These are phyloP conservation scores for Starmerella kuoi DNA, from an alignment of 805 yeast species.

Conservation along the genomic window DNA sequence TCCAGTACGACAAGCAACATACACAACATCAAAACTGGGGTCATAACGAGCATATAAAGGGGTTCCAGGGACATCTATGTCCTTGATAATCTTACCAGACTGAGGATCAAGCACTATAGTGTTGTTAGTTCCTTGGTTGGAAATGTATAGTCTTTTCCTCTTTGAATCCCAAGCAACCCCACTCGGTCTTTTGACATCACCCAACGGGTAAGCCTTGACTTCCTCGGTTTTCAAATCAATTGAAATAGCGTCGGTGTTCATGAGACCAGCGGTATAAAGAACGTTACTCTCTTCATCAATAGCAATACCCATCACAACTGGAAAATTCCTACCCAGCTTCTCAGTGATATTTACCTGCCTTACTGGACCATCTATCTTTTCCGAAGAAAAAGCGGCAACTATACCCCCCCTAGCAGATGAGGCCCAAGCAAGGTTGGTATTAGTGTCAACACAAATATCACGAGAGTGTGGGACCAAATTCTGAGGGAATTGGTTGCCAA, in stretches of 20 bases:
- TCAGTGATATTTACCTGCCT: slow-evolving; percentile 1
- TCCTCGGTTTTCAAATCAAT: slow-evolving; percentile 6
- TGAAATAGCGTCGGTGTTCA: slow-evolving; percentile 6
- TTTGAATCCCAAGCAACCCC: slow-evolving; percentile 14
- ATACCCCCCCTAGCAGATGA: slow-evolving; percentile 1
- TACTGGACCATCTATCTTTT: not conserved
- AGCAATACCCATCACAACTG: slow-evolving; percentile 10
- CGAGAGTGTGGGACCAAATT: slow-evolving; percentile 3
- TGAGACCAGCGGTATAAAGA: slow-evolving; percentile 14
- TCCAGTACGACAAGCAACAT: slow-evolving; percentile 13
- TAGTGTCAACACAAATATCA: slow-evolving; percentile 9
- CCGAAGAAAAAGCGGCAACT: slow-evolving; percentile 6
- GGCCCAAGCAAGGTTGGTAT: slow-evolving; percentile 6
- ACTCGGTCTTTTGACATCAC: slow-evolving; percentile 6
- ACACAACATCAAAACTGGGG: slow-evolving; percentile 13
- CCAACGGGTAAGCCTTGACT: slow-evolving; percentile 6
- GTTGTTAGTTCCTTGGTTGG: slow-evolving; percentile 13
- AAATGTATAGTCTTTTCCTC: slow-evolving; percentile 11
- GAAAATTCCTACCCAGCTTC: slow-evolving; percentile 2
- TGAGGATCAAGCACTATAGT: slow-evolving; percentile 11
- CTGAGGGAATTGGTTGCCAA: slow-evolving; percentile 3
- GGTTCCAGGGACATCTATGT: slow-evolving; percentile 6
- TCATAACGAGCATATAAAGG: slow-evolving; percentile 13
- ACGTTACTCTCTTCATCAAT: slow-evolving; percentile 3
- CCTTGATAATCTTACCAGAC: slow-evolving; percentile 5